Evolutionary conservation across 1,284 basidiomycete genomes (phyloP).

Genomic region (Ustilago lituana): DNA sequence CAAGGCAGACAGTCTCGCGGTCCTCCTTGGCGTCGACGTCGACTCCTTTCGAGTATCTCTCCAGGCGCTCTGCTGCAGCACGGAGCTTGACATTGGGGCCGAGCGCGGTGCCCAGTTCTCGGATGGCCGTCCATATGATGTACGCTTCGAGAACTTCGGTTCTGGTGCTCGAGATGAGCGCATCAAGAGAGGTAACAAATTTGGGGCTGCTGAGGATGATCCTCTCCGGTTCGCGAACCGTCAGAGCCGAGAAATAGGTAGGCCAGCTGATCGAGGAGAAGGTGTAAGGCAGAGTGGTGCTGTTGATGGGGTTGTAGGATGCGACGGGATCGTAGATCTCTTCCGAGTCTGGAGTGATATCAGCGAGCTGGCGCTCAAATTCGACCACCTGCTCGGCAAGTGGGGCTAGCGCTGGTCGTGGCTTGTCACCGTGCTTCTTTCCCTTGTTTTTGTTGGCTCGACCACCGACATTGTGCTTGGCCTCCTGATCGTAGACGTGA

Average conservation of each 20-base stretch:
- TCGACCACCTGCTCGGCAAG: conserved; percentile 79
- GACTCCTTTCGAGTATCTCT: conserved; percentile 79
- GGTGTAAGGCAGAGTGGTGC: conserved; percentile 72
- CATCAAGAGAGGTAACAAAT: conserved; percentile 77
- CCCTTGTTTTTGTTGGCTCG: conserved; percentile 68
- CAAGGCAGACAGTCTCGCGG: conserved; percentile 75
- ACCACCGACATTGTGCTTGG: conserved; percentile 72
- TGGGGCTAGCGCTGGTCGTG: conserved; percentile 70
- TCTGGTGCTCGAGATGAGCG: conserved; percentile 77
- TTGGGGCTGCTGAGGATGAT: conserved; percentile 86
- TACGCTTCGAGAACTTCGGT: conserved; percentile 85
- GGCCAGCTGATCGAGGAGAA: conserved; percentile 83
- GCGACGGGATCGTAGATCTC: conserved; percentile 77
- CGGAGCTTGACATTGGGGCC: conserved; percentile 67
- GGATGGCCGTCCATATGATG: conserved; percentile 71
- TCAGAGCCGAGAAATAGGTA: conserved; percentile 83
- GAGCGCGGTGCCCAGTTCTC: conserved; percentile 53
- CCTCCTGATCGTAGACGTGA: conserved; percentile 71
- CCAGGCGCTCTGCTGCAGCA: conserved; percentile 71
- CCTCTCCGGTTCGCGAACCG: conserved; percentile 69
- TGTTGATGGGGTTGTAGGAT: conserved; percentile 85
- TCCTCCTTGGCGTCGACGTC: conserved; percentile 86
- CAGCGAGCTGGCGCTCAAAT: conserved; percentile 83
- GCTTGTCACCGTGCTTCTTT: conserved; percentile 68
- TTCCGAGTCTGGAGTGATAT: conserved; percentile 75